These are phyloP conservation scores for Aquilaria malaccensis DNA, from an alignment of 345 rosid species.

Conservation along the genomic window DNA sequence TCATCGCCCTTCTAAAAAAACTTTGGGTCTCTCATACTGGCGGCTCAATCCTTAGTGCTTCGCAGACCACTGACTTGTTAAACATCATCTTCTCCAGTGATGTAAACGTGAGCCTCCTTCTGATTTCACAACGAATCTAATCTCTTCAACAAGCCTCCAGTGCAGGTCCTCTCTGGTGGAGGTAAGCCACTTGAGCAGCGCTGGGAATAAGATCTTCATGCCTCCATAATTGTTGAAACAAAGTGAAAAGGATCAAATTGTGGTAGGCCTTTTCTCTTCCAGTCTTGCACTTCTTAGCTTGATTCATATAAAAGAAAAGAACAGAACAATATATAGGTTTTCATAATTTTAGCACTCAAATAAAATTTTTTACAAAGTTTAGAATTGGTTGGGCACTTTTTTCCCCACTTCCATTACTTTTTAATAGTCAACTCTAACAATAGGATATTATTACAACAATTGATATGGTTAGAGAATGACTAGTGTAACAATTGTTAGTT, in stretches of 20 bases:
- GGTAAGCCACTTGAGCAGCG: constrained; percentile 36
- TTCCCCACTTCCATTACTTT: no score
- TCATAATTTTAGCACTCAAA: no score
- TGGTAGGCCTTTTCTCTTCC: constrained; percentile 37
- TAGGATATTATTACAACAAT: no score
- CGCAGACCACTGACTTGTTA: constrained; percentile 32
- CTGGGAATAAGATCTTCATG: constrained; percentile 20
- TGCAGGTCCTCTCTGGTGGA: constrained; percentile 26
- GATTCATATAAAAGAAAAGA: constrained; percentile 11
- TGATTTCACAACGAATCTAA: constrained; percentile 15
- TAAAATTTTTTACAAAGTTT: no score
- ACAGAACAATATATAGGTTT: no score
- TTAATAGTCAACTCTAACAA: no score
- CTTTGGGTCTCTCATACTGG: constrained; percentile 32
- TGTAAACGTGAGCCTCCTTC: constrained; percentile 20
- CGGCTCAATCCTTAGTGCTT: constrained; percentile 21
- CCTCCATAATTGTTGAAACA: constrained; percentile 38
- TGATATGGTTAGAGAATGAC: no score
- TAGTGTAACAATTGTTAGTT: no score
- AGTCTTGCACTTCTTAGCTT: constrained; percentile 26
- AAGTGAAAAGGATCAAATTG: constrained; percentile 30
- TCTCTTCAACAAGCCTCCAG: constrained; percentile 25
- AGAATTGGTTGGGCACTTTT: no score
- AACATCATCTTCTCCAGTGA: constrained; percentile 32
- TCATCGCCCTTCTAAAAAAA: constrained; percentile 29